Evolutionary conservation across 352 stramenopile species (phyloP).

Genomic region (Peronospora destructor): DNA sequence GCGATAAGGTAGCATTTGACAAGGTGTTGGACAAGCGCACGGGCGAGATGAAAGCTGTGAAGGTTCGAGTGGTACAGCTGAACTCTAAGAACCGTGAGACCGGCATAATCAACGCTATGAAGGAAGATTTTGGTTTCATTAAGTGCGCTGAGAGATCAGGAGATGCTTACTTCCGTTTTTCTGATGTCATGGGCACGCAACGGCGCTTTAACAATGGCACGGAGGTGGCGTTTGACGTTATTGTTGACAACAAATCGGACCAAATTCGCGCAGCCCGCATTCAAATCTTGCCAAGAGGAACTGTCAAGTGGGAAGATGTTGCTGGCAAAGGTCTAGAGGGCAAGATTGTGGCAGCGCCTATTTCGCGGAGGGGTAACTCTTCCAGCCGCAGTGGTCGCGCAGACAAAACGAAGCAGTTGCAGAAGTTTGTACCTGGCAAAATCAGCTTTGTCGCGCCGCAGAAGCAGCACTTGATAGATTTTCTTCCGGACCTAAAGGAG

Average conservation of each 20-base stretch:
- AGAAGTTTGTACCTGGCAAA: conserved; percentile 34
- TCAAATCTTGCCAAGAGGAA: conserved; percentile 47
- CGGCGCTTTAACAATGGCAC: conserved; percentile 45
- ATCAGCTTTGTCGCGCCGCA: conserved; percentile 33
- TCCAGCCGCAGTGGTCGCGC: conserved; percentile 25
- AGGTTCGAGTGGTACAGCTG: conserved; percentile 53
- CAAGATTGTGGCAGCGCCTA: conserved; percentile 39
- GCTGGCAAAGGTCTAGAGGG: conserved; percentile 37
- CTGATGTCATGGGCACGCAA: conserved; percentile 56
- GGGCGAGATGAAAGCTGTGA: conserved; percentile 46
- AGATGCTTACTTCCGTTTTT: conserved; percentile 75
- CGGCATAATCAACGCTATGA: conserved; percentile 58
- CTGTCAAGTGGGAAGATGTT: conserved; percentile 56
- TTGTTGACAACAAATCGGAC: conserved; percentile 36
- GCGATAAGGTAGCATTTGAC: conserved; percentile 63
- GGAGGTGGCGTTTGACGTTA: conserved; percentile 71
- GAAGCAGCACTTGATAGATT: conserved; percentile 50
- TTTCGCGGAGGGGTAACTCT: conserved; percentile 20
- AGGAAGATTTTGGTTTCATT: conserved; percentile 81
- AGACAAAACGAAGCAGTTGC: conserved; percentile 29
- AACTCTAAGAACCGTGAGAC: conserved; percentile 64
- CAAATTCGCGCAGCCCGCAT: conserved; percentile 57
- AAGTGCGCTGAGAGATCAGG: conserved; percentile 58
- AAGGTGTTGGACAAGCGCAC: conserved; percentile 66
- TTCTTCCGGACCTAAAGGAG: conserved; percentile 50